Base-by-base conservation (phyloP, 345 rosid species). In the Ceriops tagal region DNA sequence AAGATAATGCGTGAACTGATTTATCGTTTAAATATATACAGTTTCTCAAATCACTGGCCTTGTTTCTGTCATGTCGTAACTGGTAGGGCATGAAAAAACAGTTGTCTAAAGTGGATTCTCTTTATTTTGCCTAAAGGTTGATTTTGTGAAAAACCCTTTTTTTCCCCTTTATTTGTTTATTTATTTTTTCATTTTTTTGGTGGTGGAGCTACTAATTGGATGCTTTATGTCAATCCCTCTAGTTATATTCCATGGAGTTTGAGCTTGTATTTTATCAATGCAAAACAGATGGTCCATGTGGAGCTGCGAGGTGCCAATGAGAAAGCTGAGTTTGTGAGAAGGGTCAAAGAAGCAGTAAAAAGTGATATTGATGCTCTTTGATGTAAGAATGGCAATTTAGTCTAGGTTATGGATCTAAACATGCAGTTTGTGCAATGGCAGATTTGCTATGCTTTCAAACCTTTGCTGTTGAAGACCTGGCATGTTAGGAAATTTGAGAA, bases 251-350 rank as follows among this genome's bases (percentile, higher is more conserved):
- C 27, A 16, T 61, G 27, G 26, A 32, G 5, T 31, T 58, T 10
- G 62, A 31, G 28, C 46, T 71, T 61, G 51, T 37, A 53, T 71
- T 68, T 77, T 78, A 26, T 24, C 60, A 35, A 62, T 63, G 76
- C 32, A 58, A 51, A 62, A 68, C 72, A 93, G 98, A 83, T 91
- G 95, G 84, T 20, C 21, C 84, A 69, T 21, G 92, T 93, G 71
- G 81, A 79, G 78, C 86, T 93, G 27, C 74, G 75, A 26, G 95
- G 85, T 31, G 92, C 87, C 26, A 69, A 66, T 76, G 66, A 53
- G 11, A 89, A 83, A 73, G 91, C 87, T 46, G 95, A 89, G 77
- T 86, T 93, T 78, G 79, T 85, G 80, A 86, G 83, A 75, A 77
- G 79, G 85, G 85, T 91, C 66, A 83, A 84, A 70, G 97, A 88